Conservation (phyloP, 228 moss, liverwort and hornwort species). For the Sphagnum magellanicum region DNA sequence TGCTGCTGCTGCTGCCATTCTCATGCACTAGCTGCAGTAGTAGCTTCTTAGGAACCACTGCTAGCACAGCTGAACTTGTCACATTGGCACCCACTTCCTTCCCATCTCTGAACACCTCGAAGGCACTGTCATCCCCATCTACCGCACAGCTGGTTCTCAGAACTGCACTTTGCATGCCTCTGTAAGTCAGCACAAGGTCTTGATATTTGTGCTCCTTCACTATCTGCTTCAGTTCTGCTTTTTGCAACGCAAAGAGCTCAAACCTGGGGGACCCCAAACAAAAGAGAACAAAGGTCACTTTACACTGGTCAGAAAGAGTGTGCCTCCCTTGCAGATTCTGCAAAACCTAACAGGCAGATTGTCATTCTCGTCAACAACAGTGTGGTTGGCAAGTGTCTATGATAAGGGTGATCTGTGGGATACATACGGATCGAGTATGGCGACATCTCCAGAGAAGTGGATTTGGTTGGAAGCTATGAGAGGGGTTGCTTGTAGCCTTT, state of each 20-base stretch:
- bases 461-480: constrained; percentile 15
- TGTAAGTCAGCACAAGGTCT: constrained; percentile 44
- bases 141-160: constrained; percentile 41
- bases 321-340: too few species aligned
- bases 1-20: constrained; percentile 12
- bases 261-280: constrained; percentile 14
- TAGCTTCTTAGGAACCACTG: constrained; percentile 37
- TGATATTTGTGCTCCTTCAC: constrained; percentile 17
- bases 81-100: constrained; percentile 43
- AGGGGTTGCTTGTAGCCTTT: constrained; percentile 22
- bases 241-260: constrained; percentile 29
- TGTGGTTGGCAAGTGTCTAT: too few species aligned
- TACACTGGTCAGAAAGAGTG: too few species aligned
- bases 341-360: too few species aligned
- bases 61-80: constrained; percentile 41
- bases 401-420: too few species aligned
- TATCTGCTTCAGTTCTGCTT: constrained; percentile 27
- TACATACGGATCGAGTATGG: constrained; percentile 50
- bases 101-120: constrained; percentile 44
- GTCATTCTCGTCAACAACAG: too few species aligned
- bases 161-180: constrained; percentile 42
- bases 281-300: too few species aligned
- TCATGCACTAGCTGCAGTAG: constrained; percentile 37
- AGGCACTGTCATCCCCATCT: constrained; percentile 47
- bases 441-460: constrained; percentile 43